Conservation (phyloP, 176 grass and related monocot species). For the Oryza meyeriana region DNA sequence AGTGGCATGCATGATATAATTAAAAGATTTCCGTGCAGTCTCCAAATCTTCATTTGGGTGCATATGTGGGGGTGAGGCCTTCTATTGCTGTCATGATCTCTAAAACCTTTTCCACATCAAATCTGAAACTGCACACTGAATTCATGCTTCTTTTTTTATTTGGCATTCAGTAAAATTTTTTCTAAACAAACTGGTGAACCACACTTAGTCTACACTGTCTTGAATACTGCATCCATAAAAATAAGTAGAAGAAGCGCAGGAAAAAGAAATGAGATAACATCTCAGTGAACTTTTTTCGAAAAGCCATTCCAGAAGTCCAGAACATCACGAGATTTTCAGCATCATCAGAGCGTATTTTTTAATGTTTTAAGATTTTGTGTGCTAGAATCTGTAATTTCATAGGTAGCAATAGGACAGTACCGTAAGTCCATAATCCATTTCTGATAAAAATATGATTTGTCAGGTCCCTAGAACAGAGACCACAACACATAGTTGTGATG, state of each 20-base stretch:
- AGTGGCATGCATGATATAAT: constrained; percentile 31
- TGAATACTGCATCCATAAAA: neutral
- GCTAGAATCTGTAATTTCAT: constrained; percentile 1
- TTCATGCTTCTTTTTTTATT: neutral
- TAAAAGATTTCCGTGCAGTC: constrained; percentile 26
- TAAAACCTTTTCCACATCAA: constrained; percentile 18
- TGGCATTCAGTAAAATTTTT: neutral
- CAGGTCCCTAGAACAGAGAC: no score
- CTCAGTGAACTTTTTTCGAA: neutral
- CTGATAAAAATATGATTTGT: neutral
- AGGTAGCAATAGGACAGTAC: neutral
- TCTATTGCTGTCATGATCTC: neutral
- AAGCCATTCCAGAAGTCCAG: constrained; percentile 26
- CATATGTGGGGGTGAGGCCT: constrained; percentile 5
- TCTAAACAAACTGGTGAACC: neutral
- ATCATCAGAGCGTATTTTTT: neutral
- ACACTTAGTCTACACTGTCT: neutral
- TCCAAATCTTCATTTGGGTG: constrained; percentile 13
- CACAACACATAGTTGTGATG: no score
- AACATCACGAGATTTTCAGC: neutral
- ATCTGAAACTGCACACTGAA: constrained; percentile 13
- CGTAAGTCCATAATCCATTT: neutral
- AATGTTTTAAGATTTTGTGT: constrained; percentile 3
- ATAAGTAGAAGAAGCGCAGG: neutral
- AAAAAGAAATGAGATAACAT: constrained; percentile 14